Evolutionary conservation across 192 early-diverging fungal genomes (phyloP).

Genomic region (Allomyces arbusculus): DNA sequence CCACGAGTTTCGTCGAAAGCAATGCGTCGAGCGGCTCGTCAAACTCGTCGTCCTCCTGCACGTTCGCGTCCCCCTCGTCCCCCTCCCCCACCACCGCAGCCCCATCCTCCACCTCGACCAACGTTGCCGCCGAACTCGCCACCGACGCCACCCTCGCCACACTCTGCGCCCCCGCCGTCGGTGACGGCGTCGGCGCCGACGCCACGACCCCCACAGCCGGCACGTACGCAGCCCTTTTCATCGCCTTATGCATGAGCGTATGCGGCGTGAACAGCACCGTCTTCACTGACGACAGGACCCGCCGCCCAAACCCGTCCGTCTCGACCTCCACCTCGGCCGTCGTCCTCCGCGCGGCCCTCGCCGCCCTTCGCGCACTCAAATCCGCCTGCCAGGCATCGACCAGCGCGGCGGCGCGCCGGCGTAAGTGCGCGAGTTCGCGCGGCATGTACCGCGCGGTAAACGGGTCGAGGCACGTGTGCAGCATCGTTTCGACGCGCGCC

Average conservation of each 20-base stretch:
- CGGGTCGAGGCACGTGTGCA: not conserved
- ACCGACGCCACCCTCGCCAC: too few relatives aligned
- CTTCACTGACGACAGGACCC: not conserved
- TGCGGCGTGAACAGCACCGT: slow-evolving; percentile 1
- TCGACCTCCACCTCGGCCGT: not conserved
- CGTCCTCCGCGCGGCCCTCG: not conserved
- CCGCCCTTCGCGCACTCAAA: not conserved
- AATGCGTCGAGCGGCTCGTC: slow-evolving; percentile 32
- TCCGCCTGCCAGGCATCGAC: not conserved
- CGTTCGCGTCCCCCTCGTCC: too few relatives aligned
- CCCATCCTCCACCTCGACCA: too few relatives aligned
- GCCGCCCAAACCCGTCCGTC: not conserved
- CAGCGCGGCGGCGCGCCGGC: not conserved
- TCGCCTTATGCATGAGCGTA: not conserved
- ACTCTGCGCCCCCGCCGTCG: too few relatives aligned
- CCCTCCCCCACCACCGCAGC: too few relatives aligned
- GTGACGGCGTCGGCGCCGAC: too few relatives aligned
- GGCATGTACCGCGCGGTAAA: not conserved
- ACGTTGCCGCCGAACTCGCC: too few relatives aligned
- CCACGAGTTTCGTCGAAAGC: slow-evolving; percentile 54
- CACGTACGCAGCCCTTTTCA: too few relatives aligned
- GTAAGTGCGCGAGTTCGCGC: not conserved
- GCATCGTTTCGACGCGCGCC: not conserved
- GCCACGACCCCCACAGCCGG: too few relatives aligned
- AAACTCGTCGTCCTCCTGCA: slow-evolving; percentile 9